Percentiles rank a stretch among this genome's conserved stretches.
These are phyloP conservation scores for Deuterostichococcus epilithicus DNA, from an alignment of 139 green algal species.

Conservation along the genomic window DNA sequence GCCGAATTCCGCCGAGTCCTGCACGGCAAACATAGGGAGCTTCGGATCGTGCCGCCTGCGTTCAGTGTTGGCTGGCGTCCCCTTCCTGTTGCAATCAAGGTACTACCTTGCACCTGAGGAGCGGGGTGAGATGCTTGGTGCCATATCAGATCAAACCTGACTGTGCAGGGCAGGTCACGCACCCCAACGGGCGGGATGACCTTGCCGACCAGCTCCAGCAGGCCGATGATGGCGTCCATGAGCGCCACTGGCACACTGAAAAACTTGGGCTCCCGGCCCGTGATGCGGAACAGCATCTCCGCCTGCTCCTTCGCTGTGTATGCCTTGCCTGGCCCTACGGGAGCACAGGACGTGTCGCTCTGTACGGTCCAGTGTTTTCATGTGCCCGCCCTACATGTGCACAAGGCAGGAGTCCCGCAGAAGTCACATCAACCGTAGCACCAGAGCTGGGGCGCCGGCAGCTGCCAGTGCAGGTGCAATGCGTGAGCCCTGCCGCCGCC, in stretches of 20 bases:
- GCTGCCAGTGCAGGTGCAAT: no score
- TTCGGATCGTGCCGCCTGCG: not conserved
- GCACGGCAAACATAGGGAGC: no score
- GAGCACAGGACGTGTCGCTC: not conserved
- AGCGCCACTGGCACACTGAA: conserved; percentile 90
- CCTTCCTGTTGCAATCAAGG: not conserved
- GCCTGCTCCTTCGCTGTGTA: conserved; percentile 87
- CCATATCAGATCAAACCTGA: not conserved
- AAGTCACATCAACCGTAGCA: no score
- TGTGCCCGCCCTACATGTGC: no score
- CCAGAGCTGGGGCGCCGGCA: no score
- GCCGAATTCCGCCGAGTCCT: conserved; percentile 84
- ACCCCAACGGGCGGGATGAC: conserved; percentile 84
- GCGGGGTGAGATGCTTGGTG: no score
- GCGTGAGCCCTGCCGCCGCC: no score
- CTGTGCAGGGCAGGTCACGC: conserved; percentile 1
- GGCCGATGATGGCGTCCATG: conserved; percentile 95
- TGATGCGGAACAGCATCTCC: conserved; percentile 88
- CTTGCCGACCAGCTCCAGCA: conserved; percentile 79
- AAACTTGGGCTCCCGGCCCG: conserved; percentile 74
- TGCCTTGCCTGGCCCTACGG: conserved; percentile 73
- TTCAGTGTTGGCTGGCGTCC: not conserved
- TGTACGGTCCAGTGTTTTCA: no score
- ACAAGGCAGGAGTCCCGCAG: no score
- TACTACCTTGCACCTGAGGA: not conserved